Base-by-base conservation (phyloP, 352 stramenopile species). In the Phytophthora foliorum region DNA sequence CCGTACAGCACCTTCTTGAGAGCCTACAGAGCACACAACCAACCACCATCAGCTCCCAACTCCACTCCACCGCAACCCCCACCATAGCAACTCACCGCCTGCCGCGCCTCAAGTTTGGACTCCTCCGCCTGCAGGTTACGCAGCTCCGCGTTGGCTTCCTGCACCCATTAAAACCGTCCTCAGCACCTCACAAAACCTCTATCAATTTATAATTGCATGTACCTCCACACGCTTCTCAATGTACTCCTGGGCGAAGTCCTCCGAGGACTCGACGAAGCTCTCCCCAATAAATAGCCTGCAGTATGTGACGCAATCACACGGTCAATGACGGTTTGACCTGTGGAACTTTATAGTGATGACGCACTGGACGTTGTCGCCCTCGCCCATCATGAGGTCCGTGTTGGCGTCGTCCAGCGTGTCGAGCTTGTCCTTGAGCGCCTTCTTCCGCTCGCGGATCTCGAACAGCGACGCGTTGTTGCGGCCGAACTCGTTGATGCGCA, bases 401-500 rank as follows among this genome's bases (percentile, higher is more conserved):
- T 91, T 98, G 45, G 97, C 97, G 78, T 99, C 97, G 67, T 99
- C 96, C 52, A 99, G 77, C 61, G 96, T 96, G 75, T 99, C 97
- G 39, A 99, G 67, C 44, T 96, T 92, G 84, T 98, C 97, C 90
- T 98, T 97, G 46, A 98, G 75, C 34, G 82, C 79, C 62, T 96
- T 91, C 69, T 92, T 91, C 72, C 98, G 92, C 25, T 91, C 88
- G 70, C 90, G 83, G 44, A 98, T 86, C 77, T 99, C 95, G 72
- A 97, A 78, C 62, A 99, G 80, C 44, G 90, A 75, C 31, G 94
- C 94, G 84, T 99, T 99, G 74, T 99, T 92, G 61, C 92, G 84
- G 60, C 96, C 97, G 79, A 99, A 99, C 75, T 98, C 95, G 79
- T 99, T 99, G 73, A 99, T 99, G 49, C 90, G 88, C 69, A 98